Percentiles rank a stretch among this genome's conserved stretches.
Evolutionary conservation across 1,284 basidiomycete genomes (phyloP).

Genomic region (Rhodotorula sp.): DNA sequence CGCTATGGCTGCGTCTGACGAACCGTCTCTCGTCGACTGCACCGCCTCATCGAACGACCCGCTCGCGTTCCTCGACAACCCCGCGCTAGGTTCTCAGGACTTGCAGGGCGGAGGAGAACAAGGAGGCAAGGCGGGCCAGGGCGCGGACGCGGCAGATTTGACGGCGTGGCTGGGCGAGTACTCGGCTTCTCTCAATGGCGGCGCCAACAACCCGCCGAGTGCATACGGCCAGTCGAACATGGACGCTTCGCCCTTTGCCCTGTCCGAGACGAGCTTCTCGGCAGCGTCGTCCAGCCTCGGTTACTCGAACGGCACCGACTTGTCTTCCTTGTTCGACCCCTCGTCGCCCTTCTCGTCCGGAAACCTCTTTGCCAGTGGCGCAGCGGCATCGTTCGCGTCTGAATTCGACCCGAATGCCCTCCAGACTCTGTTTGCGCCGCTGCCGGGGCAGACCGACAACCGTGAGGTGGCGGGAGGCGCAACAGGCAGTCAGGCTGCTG

Average conservation of each 20-base stretch:
- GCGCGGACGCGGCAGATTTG: neutral
- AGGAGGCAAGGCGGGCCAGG: neutral
- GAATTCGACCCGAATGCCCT: slow-evolving; percentile 17
- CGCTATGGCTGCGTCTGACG: neutral
- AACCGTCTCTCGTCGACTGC: neutral
- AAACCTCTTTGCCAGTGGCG: neutral
- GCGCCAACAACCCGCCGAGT: neutral
- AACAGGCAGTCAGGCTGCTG: neutral
- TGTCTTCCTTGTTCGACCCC: neutral
- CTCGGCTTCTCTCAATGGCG: neutral
- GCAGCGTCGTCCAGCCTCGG: neutral
- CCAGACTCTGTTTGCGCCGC: slow-evolving; percentile 6
- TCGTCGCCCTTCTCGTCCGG: slow-evolving; percentile 11
- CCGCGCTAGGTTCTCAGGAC: neutral
- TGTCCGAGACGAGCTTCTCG: neutral
- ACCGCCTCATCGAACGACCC: slow-evolving; percentile 3
- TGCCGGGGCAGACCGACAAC: neutral
- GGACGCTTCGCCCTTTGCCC: slow-evolving; percentile 2
- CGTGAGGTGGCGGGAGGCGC: neutral
- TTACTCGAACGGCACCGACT: neutral
- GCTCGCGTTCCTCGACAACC: neutral
- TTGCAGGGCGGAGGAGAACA: neutral
- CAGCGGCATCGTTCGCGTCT: neutral
- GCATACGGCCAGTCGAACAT: neutral
- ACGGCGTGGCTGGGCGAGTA: neutral